Base-by-base conservation (phyloP, 108 stramenopile genomes). In the Discostella stelligeroides region DNA sequence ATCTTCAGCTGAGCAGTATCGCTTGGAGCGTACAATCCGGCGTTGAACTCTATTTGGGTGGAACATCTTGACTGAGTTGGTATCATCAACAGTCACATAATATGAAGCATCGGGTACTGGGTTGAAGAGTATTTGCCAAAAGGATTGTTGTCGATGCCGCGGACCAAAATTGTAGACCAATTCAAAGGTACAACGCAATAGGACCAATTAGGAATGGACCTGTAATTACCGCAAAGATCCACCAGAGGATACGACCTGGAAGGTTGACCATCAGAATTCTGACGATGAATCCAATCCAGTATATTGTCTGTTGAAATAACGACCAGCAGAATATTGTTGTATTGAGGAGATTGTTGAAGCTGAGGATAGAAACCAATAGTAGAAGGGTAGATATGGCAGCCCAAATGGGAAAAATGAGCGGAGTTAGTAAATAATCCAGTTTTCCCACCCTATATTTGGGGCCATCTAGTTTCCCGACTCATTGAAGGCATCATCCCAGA, bases 381-480 rank as follows among this genome's bases (percentile, higher is more conserved):
- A 46, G 45, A 11, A 51, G 50, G 50, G 21, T 51, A 51, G 50
- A 23, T 1, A 51, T 51, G 50, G 50, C 50, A 51, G 50, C 50
- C 50, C 50, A 21, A 51, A 51, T 51, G 18, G 50, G 21, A 21
- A 51, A 51, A 21, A 51, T 17, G 21, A 51, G 11, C 11, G 50
- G 50, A 20, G 21, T 23, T 11, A 51, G 17, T 18, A 51, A 21
- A 23, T 23, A 21, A 23, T 51, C 50, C 50, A 51, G 17, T 51
- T 51, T 51, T 21, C 21, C 50, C 18, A 51, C 21, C 50, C 50
- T 51, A 21, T 10, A 51, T 54, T 54, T 25, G 53, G 53, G 53
- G 53, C 53, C 53, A 54, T 54, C 25, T 54, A 54, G 53, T 54
- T 54, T 54, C 53, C 53, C 53, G 53, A 54, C 25, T 23, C 53